These are phyloP conservation scores for Ilyonectria sp. DNA, from an alignment of 2,329 filamentous ascomycete genomes.

Conservation along the genomic window DNA sequence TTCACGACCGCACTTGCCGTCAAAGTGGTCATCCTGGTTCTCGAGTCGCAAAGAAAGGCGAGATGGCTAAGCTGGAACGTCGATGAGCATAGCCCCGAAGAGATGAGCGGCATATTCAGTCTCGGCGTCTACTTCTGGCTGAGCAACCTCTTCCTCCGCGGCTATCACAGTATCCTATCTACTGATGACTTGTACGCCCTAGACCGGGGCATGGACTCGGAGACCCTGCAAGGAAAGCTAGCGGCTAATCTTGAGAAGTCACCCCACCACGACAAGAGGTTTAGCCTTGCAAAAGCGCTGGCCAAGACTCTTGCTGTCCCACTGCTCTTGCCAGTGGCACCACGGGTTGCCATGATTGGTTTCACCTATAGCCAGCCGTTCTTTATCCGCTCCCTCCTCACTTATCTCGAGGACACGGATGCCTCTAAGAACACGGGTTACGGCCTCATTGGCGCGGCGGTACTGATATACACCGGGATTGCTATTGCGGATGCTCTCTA, in stretches of 20 bases:
- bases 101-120: constrained; percentile 51
- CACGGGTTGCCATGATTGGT: constrained; percentile 55
- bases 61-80: constrained; percentile 56
- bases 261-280: constrained; percentile 43
- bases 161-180: constrained; percentile 53
- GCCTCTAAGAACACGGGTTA: constrained; percentile 51
- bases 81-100: constrained; percentile 56
- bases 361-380: constrained; percentile 61
- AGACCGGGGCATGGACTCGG: constrained; percentile 47
- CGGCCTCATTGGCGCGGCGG: constrained; percentile 59
- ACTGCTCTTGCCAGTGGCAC: constrained; percentile 53
- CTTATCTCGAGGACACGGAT: constrained; percentile 46
- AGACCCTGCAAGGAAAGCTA: constrained; percentile 38
- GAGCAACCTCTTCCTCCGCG: constrained; percentile 52
- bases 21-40: constrained; percentile 53
- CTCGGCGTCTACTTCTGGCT: constrained; percentile 55
- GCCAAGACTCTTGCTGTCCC: constrained; percentile 50
- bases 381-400: constrained; percentile 57
- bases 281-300: constrained; percentile 51
- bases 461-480: constrained; percentile 59
- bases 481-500: constrained; percentile 57
- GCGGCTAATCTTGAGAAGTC: constrained; percentile 32
- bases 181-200: constrained; percentile 55
- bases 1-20: constrained; percentile 53
- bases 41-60: constrained; percentile 57